Conservation (phyloP, 768 basidiomycete genomes). For the Lentinus brumalis region DNA sequence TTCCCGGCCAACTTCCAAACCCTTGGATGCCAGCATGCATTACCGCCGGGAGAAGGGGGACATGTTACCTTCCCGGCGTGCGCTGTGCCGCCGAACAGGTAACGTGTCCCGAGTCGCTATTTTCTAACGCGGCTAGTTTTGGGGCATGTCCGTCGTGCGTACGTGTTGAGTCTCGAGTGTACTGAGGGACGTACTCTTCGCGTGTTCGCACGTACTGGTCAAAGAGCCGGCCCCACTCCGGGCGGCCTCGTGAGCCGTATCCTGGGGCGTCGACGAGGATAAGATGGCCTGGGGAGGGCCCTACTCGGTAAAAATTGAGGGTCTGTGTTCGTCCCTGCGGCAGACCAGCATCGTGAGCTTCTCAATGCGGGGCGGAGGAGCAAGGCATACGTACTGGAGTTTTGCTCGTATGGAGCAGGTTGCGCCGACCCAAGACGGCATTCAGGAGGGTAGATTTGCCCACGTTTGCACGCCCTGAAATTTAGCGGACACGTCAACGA, state of each 20-base stretch:
- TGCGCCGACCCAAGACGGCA: slow-evolving; percentile 58
- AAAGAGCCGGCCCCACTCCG: slow-evolving; percentile 76
- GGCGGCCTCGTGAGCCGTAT: slow-evolving; percentile 72
- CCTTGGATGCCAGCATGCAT: too few relatives aligned
- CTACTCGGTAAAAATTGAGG: slow-evolving; percentile 75
- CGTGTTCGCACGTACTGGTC: slow-evolving; percentile 63
- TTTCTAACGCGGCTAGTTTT: too few relatives aligned
- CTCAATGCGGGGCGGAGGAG: not conserved
- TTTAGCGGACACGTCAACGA: not conserved
- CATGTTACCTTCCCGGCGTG: too few relatives aligned
- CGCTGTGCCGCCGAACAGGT: not conserved
- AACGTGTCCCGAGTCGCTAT: too few relatives aligned
- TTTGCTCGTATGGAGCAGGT: slow-evolving; percentile 64
- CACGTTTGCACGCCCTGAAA: slow-evolving; percentile 71
- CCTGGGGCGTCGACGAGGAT: slow-evolving; percentile 81
- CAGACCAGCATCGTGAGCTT: not conserved
- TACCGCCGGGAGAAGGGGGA: too few relatives aligned
- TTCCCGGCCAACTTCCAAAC: too few relatives aligned
- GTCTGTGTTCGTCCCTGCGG: slow-evolving; percentile 69
- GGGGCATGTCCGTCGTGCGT: too few relatives aligned
- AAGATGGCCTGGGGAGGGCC: slow-evolving; percentile 51
- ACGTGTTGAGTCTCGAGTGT: not conserved
- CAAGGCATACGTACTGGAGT: slow-evolving; percentile 49
- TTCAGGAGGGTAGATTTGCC: slow-evolving; percentile 80
- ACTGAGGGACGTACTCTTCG: slow-evolving; percentile 49